Base-by-base conservation (phyloP, 345 rosid species). In the Salix brachista region DNA sequence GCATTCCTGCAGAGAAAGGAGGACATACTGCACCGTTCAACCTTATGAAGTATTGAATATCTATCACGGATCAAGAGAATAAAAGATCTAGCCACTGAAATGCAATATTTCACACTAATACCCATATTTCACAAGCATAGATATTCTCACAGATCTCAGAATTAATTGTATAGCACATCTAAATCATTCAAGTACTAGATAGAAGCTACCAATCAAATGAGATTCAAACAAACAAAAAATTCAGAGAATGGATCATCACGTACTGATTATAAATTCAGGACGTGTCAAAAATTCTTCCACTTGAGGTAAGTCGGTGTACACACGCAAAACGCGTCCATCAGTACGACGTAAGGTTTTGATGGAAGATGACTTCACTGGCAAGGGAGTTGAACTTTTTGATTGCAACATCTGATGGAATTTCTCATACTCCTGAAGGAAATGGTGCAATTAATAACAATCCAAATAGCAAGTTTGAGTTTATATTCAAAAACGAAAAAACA, bases 231-330 rank as follows among this genome's bases (percentile, higher is more conserved):
- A 60, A 62, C 37, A 34, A 56, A 14, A 36, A 69, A 41, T 9
- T 41, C 7, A 19, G 70, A 48, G 46, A 58, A 79, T 30, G 13
- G 78, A 66, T 48, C 32, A 76, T 36, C 28, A 82, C 98, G 64
- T 90, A 95, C 99, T 95, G 78, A 90, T 70, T 60, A 85, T 83
- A 86, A 95, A 93, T 76, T 93, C 98, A 11, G 94, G 90, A 52
- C 96, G 90, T 72, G 88, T 89, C 84, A 91, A 86, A 82, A 84
- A 87, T 46, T 91, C 99, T 82, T 91, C 96, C 42, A 95, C 89
- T 73, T 90, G 98, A 70, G 99, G 97, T 77, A 91, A 84, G 84
- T 95, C 99, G 12, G 98, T 95, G 88, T 89, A 88, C 76, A 95
- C 96, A 44, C 67, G 83, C 65, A 90, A 82, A 77, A 88, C 80